phyloP scores from a whole-genome alignment of 2,329 filamentous ascomycete genomes.

The Periglandula ipomoeae region DNA sequence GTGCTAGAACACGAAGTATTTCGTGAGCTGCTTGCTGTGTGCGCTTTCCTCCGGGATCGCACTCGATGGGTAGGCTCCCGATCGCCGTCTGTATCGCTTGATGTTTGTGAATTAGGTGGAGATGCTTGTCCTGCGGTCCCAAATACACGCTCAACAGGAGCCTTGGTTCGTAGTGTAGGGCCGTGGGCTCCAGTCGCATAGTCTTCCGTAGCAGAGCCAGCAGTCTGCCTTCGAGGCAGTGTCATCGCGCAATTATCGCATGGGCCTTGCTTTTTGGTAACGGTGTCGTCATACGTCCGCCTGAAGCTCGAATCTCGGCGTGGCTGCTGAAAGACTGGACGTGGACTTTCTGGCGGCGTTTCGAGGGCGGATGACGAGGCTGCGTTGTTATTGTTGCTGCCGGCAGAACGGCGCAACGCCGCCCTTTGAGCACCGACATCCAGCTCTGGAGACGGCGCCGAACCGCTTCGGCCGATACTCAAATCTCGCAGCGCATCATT shows the following conservation, averaged over 20 bases:
- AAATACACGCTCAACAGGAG: constrained; percentile 51
- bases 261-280: constrained; percentile 52
- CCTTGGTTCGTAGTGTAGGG: constrained; percentile 51
- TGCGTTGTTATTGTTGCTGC: constrained; percentile 11
- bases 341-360: constrained; percentile 50
- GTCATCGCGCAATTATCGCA: constrained; percentile 63
- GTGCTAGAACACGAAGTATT: constrained; percentile 44
- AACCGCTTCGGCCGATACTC: constrained; percentile 35
- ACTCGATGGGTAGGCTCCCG: constrained; percentile 30
- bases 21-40: constrained; percentile 32
- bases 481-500: constrained; percentile 40
- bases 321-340: constrained; percentile 28
- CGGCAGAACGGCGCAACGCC: constrained; percentile 30
- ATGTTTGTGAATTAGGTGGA: constrained; percentile 42
- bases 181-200: constrained; percentile 32
- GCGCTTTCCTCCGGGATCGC: constrained; percentile 31
- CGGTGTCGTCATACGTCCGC: constrained; percentile 56
- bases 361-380: constrained; percentile 37
- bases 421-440: constrained; percentile 35
- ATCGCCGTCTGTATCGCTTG: constrained; percentile 43
- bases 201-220: constrained; percentile 16
- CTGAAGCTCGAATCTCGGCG: constrained; percentile 51
- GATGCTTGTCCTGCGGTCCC: constrained; percentile 37
- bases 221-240: constrained; percentile 36
- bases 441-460: constrained; percentile 33